These are phyloP conservation scores for Curvularia sp. DNA, from an alignment of 2,329 filamentous ascomycete species.

Conservation along the genomic window DNA sequence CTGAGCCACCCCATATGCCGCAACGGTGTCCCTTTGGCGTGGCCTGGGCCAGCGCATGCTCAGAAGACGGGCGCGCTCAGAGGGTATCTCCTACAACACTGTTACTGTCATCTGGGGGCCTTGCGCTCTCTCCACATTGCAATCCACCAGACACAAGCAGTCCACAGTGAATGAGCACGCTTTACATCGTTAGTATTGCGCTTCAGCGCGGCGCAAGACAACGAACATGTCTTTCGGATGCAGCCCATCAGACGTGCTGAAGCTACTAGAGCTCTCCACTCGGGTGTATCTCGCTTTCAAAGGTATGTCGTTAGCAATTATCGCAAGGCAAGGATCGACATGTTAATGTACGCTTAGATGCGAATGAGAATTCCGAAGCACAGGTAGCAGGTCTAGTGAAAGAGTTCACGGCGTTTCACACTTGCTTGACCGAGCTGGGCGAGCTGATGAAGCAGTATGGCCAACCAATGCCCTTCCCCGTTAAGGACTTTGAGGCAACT, in stretches of 20 bases:
- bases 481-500: constrained; percentile 41
- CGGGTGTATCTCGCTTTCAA: constrained; percentile 45
- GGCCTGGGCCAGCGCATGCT: constrained; percentile 16
- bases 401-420: constrained; percentile 41
- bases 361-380: constrained; percentile 44
- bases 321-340: not conserved
- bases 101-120: constrained; percentile 16
- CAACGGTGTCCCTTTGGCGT: constrained; percentile 21
- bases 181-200: constrained; percentile 26
- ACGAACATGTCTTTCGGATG: constrained; percentile 42
- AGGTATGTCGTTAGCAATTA: constrained; percentile 25
- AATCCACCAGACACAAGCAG: constrained; percentile 12
- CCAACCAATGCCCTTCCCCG: constrained; percentile 41
- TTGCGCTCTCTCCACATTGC: constrained; percentile 26
- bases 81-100: constrained; percentile 19
- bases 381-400: constrained; percentile 43
- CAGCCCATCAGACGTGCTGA: constrained; percentile 41
- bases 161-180: constrained; percentile 33
- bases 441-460: constrained; percentile 45
- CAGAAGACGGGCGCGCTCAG: constrained; percentile 15
- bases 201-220: constrained; percentile 37
- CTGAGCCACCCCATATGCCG: constrained; percentile 25
- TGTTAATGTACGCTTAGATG: constrained; percentile 34
- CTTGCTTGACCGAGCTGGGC: constrained; percentile 37
- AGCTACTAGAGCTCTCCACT: constrained; percentile 42